Evolutionary conservation across 2,329 filamentous ascomycete species (phyloP), one percentile per base, ranked within the genome.

Genomic region (Curvularia spicifera): DNA sequence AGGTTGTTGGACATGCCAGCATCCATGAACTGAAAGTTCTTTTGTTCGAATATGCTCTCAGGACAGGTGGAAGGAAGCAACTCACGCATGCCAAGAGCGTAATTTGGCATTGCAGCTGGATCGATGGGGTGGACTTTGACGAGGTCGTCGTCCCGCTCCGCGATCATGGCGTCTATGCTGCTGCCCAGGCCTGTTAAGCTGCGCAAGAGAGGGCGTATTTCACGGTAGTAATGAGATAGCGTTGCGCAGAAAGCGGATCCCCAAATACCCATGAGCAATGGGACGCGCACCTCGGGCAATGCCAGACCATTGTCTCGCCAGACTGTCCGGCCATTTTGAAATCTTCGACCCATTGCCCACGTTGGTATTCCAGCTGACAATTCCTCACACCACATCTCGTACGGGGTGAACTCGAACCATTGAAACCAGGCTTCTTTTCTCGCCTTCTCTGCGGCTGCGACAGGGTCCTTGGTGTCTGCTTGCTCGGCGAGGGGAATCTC

Each of bases 1-100:
- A 99, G 82, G 71, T 99, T 99, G 75, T 99, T 98, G 64, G 91
- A 96, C 95, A 99, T 99, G 50, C 95, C 95, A 1, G 95, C 93
- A 76, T 99, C 95, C 93, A 97, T 98, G 15, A 83, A 76, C 54
- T 82, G 78, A 37, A 83, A 73, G 73, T 96, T 89, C 44, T 88
- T 83, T 13, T 83, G 84, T 18, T 86, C 81, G 68, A 91, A 88
- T 39, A 97, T 86, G 57, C 87, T 92, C 31, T 89, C 85, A 0
- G 95, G 93, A n/a, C 89, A 90, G 0, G 91, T 91, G 0, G 85
- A 78, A 0, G 92, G 90, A 6, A 99, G 82, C 60, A 86, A 83
- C 12, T 86, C 88, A 67, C 90, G 84, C 88, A 99, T 90, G 8
- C 90, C 91, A 59, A 92, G 87, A 0, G 89, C 89, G 71, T 90